Conservation (phyloP, 139 green algal genomes). For the Chlamydomonas sp. region DNA sequence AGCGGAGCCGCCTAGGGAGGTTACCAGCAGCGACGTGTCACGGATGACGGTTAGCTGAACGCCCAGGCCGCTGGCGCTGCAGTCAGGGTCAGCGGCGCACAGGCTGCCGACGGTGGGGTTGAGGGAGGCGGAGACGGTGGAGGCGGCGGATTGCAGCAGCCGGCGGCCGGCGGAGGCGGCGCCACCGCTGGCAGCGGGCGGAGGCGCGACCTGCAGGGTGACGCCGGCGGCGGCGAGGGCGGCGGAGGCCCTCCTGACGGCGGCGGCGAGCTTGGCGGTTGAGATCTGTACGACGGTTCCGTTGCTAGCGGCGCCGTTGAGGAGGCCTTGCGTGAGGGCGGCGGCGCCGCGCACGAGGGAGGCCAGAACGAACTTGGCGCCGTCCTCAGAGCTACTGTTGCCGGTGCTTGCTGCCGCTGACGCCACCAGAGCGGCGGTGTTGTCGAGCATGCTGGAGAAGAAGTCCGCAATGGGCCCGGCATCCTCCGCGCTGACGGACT, state of each 20-base stretch:
- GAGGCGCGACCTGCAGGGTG: not conserved
- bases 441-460: not conserved
- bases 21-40: slow-evolving; percentile 7
- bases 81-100: not conserved
- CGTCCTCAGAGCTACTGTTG: not conserved
- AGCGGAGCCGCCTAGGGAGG: not conserved
- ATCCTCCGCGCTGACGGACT: not conserved
- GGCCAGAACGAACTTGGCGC: not conserved
- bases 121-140: not conserved
- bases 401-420: not conserved
- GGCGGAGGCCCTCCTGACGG: not conserved
- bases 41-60: not conserved
- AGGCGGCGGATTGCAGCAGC: not conserved
- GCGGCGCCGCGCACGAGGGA: not conserved
- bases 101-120: slow-evolving; percentile 3
- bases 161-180: not conserved
- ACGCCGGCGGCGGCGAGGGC: not conserved
- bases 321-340: not conserved
- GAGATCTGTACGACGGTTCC: not conserved
- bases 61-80: not conserved
- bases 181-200: too few species aligned
- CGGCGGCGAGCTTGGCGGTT: not conserved
- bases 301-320: not conserved
- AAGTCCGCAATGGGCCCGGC: not conserved
- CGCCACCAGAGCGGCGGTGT: not conserved